Percentiles rank a stretch among this genome's conserved stretches.
Conservation (phyloP, 73 alveolate genomes). For the Paramecium tetraurelia region DNA sequence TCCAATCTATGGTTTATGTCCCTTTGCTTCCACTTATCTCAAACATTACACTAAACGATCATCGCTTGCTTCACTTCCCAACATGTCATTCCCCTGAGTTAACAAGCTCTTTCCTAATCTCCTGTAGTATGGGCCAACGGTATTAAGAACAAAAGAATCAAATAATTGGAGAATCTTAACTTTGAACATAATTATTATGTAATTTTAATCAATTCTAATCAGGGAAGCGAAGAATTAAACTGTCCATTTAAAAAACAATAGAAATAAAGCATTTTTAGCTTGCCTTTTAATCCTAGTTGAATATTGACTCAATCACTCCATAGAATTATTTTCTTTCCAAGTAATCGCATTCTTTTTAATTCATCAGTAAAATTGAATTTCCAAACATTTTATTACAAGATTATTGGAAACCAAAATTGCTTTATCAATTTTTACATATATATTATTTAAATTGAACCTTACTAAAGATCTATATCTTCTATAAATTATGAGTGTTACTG, state of each 20-base stretch:
- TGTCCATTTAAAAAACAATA: neutral
- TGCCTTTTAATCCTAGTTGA: neutral
- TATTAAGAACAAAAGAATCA: neutral
- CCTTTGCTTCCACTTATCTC: conserved; percentile 4
- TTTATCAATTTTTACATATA: too few relatives aligned
- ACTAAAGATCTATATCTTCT: too few relatives aligned
- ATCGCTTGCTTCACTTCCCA: conserved; percentile 37
- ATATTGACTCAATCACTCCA: neutral
- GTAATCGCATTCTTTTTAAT: too few relatives aligned
- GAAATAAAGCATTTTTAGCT: neutral
- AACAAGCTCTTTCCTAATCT: conserved; percentile 28
- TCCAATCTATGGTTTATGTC: neutral
- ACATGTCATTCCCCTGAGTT: conserved; percentile 9
- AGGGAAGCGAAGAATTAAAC: neutral
- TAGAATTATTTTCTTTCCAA: too few relatives aligned
- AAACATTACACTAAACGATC: conserved; percentile 55
- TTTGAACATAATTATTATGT: conserved; percentile 7
- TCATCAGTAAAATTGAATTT: too few relatives aligned
- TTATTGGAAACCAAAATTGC: too few relatives aligned
- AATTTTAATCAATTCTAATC: neutral
- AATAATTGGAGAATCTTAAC: neutral
- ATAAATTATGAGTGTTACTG: too few relatives aligned
- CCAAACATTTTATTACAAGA: too few relatives aligned
- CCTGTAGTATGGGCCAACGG: conserved; percentile 44
- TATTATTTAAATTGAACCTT: too few relatives aligned